Conservation (phyloP, 441 rosid species). For the Erysimum cheiri region DNA sequence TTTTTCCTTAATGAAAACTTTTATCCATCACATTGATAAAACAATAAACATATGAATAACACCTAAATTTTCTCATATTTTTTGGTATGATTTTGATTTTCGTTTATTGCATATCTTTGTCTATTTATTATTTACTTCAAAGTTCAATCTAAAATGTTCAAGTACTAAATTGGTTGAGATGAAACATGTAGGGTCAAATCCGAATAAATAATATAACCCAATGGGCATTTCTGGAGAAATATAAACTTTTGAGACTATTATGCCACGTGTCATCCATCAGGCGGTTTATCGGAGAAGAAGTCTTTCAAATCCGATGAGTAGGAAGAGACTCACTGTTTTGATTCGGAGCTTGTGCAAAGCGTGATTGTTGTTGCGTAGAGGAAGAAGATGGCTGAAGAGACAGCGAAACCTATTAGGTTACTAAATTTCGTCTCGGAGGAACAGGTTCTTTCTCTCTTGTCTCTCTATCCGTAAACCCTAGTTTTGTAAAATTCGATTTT, state of each 20-base stretch:
- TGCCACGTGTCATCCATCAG: conserved; percentile 20
- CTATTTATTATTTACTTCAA: background rate
- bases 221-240: background rate
- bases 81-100: too few relatives aligned
- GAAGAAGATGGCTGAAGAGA: conserved; percentile 70
- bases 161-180: conserved; percentile 10
- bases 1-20: background rate
- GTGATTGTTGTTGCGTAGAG: conserved; percentile 14
- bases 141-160: background rate
- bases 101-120: background rate
- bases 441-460: conserved; percentile 54
- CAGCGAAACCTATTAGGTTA: conserved; percentile 59
- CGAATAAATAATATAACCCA: background rate
- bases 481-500: background rate
- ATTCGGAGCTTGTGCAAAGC: too few relatives aligned
- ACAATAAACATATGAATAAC: conserved; percentile 4
- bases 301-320: background rate
- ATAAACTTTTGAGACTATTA: background rate
- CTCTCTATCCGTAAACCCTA: conserved; percentile 41
- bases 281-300: background rate
- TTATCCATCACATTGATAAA: background rate
- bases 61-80: background rate
- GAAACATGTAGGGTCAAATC: conserved; percentile 25
- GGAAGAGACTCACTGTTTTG: background rate
- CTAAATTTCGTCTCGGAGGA: conserved; percentile 90